Evolutionary conservation across 1,284 basidiomycete species (phyloP).

Genomic region (Ceratobasidium sp.): DNA sequence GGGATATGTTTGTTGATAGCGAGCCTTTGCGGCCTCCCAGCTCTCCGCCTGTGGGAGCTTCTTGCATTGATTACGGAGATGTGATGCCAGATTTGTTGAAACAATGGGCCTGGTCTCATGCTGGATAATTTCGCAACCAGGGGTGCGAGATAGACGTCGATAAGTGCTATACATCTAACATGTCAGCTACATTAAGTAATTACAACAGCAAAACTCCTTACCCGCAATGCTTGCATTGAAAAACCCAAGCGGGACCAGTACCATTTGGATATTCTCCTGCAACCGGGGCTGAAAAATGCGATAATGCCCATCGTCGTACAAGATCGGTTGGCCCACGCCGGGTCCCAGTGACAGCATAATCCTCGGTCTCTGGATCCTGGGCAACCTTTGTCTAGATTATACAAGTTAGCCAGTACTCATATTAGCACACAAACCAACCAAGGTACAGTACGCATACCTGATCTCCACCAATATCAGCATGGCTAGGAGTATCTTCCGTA

Average conservation of each 20-base stretch:
- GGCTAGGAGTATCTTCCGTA: not conserved
- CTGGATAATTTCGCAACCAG: not conserved
- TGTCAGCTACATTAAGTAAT: too few relatives aligned
- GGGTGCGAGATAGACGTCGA: not conserved
- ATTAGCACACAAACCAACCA: too few relatives aligned
- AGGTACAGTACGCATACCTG: too few relatives aligned
- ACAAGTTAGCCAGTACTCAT: too few relatives aligned
- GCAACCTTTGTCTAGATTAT: too few relatives aligned
- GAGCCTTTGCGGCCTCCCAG: not conserved
- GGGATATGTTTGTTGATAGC: not conserved
- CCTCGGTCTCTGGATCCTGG: too few relatives aligned
- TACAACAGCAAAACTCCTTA: not conserved
- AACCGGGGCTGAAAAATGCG: not conserved
- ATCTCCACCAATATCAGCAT: too few relatives aligned
- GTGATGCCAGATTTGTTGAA: not conserved
- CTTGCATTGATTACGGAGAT: conserved; percentile 12
- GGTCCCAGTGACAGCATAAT: too few relatives aligned
- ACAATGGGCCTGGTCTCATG: not conserved
- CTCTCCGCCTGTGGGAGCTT: not conserved
- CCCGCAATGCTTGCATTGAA: not conserved
- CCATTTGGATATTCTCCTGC: not conserved
- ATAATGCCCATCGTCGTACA: not conserved
- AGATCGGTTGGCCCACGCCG: not conserved
- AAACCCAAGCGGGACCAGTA: not conserved
- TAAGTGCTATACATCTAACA: not conserved